Evolutionary conservation across 2,329 filamentous ascomycete genomes (phyloP), one percentile per base, ranked within the genome.

Genomic region (Neodidymelliopsis sp.): DNA sequence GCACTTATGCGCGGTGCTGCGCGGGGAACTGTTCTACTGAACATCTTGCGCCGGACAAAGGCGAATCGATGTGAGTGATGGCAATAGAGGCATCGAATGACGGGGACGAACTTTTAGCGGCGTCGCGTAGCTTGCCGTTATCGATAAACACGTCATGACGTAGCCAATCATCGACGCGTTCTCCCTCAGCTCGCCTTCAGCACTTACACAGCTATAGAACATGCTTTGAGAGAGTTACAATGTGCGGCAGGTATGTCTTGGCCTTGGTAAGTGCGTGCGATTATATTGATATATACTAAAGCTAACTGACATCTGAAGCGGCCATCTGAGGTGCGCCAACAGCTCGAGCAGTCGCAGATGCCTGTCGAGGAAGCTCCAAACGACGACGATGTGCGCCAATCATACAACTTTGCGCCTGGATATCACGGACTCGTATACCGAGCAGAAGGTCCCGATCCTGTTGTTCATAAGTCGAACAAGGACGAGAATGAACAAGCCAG

Each of bases 331-430:
- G 81, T 96, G 49, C 87, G 88, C 41, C 82, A 80, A 45, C 85
- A 88, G 69, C 78, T 97, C 6, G 81, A 89, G 63, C 81, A 91
- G 25, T 82, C 91, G 61, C 80, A 87, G 53, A 89, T 96, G 84
- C 82, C 81, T 2, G 84, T 90, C 2, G 80, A 87, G 48, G 84
- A 91, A 47, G 84, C 83, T 1, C 89, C 90, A 0, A 81, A 83
- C 4, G 90, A 96, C 60, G 84, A 90, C 13, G 82, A 77, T 35
- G 75, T 85, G 24, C 83, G 89, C 27, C 88, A 90, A 66, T 91
- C 84, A 25, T 96, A 95, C 76, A 97, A 97, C 71, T 95, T 99
- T 68, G 91, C 93, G 0, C 94, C 94, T 0, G 89, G 92, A 0
- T 89, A 91, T 54, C 81, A 88, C 65, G 93, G 94, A 24, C 79